Evolutionary conservation across 225 moss, liverwort and hornwort species (phyloP).

Genomic region (Straminergon stramineum): DNA sequence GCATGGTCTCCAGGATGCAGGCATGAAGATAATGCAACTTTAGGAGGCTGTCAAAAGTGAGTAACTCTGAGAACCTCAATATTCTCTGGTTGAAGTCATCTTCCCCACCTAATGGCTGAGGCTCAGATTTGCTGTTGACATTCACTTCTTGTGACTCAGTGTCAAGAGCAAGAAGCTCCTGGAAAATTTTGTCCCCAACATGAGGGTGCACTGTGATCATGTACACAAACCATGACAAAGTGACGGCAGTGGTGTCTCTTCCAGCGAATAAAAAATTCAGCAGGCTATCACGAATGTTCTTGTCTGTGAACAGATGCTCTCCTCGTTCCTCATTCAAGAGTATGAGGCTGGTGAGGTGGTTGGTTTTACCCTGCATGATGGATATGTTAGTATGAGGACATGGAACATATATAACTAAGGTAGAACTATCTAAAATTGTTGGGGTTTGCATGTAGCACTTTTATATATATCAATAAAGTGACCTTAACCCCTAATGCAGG

Average conservation of each 20-base stretch:
- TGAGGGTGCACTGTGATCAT: conserved; percentile 23
- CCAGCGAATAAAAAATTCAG: conserved; percentile 13
- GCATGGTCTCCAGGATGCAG: conserved; percentile 45
- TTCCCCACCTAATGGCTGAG: background rate
- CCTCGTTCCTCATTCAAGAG: background rate
- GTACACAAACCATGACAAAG: conserved; percentile 50
- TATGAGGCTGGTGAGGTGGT: background rate
- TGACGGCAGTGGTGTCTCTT: conserved; percentile 62
- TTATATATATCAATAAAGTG: no score
- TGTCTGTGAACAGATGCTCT: background rate
- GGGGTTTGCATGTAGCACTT: no score
- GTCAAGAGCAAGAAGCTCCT: conserved; percentile 39
- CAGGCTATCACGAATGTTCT: background rate
- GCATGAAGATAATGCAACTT: conserved; percentile 42
- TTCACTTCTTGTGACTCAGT: background rate
- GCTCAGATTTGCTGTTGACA: background rate
- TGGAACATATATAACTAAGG: background rate
- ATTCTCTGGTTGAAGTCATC: background rate
- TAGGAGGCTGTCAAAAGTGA: conserved; percentile 23
- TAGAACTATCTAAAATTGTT: background rate
- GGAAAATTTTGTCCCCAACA: conserved; percentile 8
- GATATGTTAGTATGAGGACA: background rate
- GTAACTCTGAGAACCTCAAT: conserved; percentile 10
- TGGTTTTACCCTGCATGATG: background rate
- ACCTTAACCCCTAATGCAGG: no score